Evolutionary conservation across 306 rosid genomes (phyloP).

Genomic region (Cotoneaster glaucophyllus): DNA sequence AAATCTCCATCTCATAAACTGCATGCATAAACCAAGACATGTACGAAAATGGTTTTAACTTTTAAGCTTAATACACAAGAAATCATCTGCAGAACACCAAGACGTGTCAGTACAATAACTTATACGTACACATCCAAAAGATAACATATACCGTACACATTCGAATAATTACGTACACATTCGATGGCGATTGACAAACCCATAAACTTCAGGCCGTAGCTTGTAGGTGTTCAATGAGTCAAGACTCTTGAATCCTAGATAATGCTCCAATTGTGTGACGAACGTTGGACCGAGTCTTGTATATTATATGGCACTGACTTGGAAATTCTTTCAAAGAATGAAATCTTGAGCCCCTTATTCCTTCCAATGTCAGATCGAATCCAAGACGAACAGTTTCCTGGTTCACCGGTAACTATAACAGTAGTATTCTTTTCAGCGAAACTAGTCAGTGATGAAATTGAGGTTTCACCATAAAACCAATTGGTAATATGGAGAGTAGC

Average conservation of each 20-base stretch:
- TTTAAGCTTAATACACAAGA: not conserved
- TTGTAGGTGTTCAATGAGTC: not conserved
- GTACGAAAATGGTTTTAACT: not conserved
- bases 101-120: not conserved
- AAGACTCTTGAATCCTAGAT: not conserved
- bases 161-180: not conserved
- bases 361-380: slow-evolving; percentile 23
- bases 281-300: not conserved
- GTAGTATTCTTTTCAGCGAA: slow-evolving; percentile 17
- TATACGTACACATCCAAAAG: too few relatives aligned
- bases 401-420: slow-evolving; percentile 25
- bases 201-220: not conserved
- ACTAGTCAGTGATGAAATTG: too few relatives aligned
- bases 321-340: not conserved
- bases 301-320: not conserved
- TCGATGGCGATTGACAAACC: not conserved
- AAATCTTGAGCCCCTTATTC: slow-evolving; percentile 19
- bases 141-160: not conserved
- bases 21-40: not conserved
- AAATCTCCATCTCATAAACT: not conserved
- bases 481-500: too few relatives aligned
- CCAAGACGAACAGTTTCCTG: not conserved
- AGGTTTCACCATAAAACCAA: too few relatives aligned
- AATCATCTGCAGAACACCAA: not conserved
- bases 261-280: not conserved